phyloP scores from a whole-genome alignment of 2,329 filamentous ascomycete species.

The Calonectria pseudoreteaudii region DNA sequence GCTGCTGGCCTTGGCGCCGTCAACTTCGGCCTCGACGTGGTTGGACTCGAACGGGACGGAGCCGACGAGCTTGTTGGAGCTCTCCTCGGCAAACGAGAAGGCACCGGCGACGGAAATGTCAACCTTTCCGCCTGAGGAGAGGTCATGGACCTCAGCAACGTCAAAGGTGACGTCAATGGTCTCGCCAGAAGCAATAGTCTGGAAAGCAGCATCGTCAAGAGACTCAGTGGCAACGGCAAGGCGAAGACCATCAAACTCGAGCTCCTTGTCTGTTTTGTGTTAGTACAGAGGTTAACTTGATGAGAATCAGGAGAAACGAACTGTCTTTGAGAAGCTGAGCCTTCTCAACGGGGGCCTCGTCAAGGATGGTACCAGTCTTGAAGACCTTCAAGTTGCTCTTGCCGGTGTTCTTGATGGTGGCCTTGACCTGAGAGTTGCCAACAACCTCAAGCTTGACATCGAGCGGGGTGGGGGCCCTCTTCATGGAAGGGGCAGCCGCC shows the following conservation, averaged over 20 bases:
- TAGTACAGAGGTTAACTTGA: neutral
- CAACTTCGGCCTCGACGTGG: constrained; percentile 66
- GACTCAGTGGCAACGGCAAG: constrained; percentile 59
- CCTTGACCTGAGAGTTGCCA: constrained; percentile 65
- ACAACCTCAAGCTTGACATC: constrained; percentile 60
- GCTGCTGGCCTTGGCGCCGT: constrained; percentile 65
- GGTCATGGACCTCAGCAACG: constrained; percentile 66
- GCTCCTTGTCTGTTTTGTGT: constrained; percentile 47
- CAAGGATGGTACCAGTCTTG: constrained; percentile 65
- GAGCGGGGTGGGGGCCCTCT: constrained; percentile 51
- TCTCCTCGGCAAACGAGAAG: constrained; percentile 65
- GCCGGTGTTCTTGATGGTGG: constrained; percentile 65
- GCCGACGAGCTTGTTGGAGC: constrained; percentile 65
- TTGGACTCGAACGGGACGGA: constrained; percentile 70
- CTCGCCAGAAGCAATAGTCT: constrained; percentile 59
- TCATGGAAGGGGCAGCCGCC: constrained; percentile 36
- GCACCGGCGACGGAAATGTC: constrained; percentile 67
- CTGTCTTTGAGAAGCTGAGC: constrained; percentile 60
- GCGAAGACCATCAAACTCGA: constrained; percentile 66
- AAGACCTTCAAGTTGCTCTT: constrained; percentile 61
- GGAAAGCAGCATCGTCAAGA: constrained; percentile 62
- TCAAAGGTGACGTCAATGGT: constrained; percentile 66
- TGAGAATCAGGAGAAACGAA: constrained; percentile 33
- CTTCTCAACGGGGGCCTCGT: constrained; percentile 64
- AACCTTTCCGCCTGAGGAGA: constrained; percentile 64